A percentile compares a stretch with the other conserved stretches of the same genome.
These are phyloP conservation scores for Suhomyces chickasaworum DNA, from an alignment of 1,139 yeast genomes.

Conservation along the genomic window DNA sequence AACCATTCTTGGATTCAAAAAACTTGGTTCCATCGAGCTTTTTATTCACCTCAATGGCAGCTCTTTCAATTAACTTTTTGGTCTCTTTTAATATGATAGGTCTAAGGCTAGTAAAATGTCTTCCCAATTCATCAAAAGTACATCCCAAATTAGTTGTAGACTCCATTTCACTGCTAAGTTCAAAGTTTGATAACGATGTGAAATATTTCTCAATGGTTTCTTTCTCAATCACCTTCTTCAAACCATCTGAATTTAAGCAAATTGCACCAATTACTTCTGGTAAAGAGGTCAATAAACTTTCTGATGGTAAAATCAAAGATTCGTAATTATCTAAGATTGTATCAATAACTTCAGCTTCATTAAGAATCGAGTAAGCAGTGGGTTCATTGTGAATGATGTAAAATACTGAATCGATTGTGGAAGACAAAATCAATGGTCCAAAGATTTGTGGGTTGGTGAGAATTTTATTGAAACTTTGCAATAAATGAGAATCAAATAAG, in stretches of 20 bases:
- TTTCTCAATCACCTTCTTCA: constrained; percentile 53
- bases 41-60: constrained; percentile 24
- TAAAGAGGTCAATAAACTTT: constrained; percentile 60
- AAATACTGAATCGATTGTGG: constrained; percentile 66
- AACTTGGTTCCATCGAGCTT: constrained; percentile 44
- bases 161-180: constrained; percentile 48
- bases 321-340: constrained; percentile 59
- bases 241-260: constrained; percentile 75
- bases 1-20: constrained; percentile 43
- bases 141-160: constrained; percentile 58
- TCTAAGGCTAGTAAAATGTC: constrained; percentile 79
- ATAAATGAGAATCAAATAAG: constrained; percentile 78
- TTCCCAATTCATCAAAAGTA: constrained; percentile 75
- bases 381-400: constrained; percentile 89
- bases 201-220: constrained; percentile 53
- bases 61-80: constrained; percentile 41
- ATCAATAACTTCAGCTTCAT: constrained; percentile 76
- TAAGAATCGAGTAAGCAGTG: constrained; percentile 78
- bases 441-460: constrained; percentile 60
- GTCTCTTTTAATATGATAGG: constrained; percentile 58
- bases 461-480: constrained; percentile 61
- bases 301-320: constrained; percentile 54
- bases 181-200: constrained; percentile 49
- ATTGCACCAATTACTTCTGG: constrained; percentile 85
- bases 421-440: constrained; percentile 69